Percentiles rank a stretch among this genome's conserved stretches.
phyloP scores from a whole-genome alignment of 116 monocot species.

The Zostera marina region DNA sequence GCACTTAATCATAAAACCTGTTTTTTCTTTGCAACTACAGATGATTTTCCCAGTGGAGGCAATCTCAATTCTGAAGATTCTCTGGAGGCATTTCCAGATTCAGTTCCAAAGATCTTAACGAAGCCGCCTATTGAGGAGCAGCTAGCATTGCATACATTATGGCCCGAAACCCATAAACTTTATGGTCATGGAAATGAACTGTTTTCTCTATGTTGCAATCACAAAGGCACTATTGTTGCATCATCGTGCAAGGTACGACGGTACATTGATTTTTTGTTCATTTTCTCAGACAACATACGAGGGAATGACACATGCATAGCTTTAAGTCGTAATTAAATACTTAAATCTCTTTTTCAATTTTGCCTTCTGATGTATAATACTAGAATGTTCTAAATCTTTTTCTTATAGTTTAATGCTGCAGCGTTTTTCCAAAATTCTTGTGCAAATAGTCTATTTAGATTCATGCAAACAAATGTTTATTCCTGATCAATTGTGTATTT shows the following conservation, averaged over 20 bases:
- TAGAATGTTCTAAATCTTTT: no score
- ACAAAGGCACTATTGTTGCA: conserved; percentile 51
- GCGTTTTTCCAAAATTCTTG: no score
- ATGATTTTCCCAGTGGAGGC: conserved; percentile 10
- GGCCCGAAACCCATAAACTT: conserved; percentile 98
- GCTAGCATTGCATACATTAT: conserved; percentile 81
- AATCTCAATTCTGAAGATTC: conserved; percentile 34
- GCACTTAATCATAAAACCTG: neutral
- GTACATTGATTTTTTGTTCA: neutral
- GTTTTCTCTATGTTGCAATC: conserved; percentile 71
- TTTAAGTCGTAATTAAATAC: neutral
- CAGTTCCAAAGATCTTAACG: conserved; percentile 59
- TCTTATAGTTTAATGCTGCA: no score
- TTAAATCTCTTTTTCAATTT: neutral
- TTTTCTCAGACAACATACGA: neutral
- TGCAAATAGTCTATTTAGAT: no score
- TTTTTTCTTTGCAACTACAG: neutral
- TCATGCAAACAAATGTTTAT: no score
- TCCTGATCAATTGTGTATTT: no score
- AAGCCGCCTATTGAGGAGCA: conserved; percentile 91
- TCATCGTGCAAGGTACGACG: no score
- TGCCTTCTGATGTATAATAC: neutral
- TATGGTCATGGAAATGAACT: conserved; percentile 99
- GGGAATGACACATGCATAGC: neutral
- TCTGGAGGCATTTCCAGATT: conserved; percentile 84